Percentiles rank a stretch among this genome's conserved stretches.
Evolutionary conservation across 345 rosid genomes (phyloP).

Genomic region (Citrus sinensis): DNA sequence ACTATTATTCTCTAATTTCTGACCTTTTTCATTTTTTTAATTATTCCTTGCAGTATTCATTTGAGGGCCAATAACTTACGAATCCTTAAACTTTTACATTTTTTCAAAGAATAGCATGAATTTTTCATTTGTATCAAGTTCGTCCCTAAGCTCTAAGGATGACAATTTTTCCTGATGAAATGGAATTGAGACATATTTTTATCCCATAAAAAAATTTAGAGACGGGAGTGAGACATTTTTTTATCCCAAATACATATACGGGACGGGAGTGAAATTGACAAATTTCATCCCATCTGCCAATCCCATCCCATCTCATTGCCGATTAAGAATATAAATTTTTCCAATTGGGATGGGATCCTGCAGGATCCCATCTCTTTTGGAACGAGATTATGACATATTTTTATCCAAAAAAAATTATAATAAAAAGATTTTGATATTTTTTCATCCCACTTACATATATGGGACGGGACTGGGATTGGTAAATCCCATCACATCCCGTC

Average conservation of each 20-base stretch:
- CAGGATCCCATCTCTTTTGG: too few relatives aligned
- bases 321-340: too few relatives aligned
- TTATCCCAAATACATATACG: too few relatives aligned
- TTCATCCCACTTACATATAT: too few relatives aligned
- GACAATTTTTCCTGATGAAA: rapidly evolving
- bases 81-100: not conserved
- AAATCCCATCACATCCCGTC: too few relatives aligned
- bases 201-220: too few relatives aligned
- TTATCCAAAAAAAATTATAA: too few relatives aligned
- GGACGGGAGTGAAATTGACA: too few relatives aligned
- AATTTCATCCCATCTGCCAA: too few relatives aligned
- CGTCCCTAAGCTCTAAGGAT: too few relatives aligned
- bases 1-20: not conserved
- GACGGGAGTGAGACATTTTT: rapidly evolving
- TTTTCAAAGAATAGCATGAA: not conserved
- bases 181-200: too few relatives aligned
- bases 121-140: not conserved
- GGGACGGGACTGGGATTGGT: too few relatives aligned
- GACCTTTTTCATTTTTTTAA: not conserved
- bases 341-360: rapidly evolving
- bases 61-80: not conserved
- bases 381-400: rapidly evolving
- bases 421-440: rapidly evolving
- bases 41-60: not conserved
- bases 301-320: rapidly evolving